Percentiles rank a stretch among this genome's conserved stretches.
These are phyloP conservation scores for Tillandsia fasciculata DNA, from an alignment of 176 grass and related monocot species.

Conservation along the genomic window DNA sequence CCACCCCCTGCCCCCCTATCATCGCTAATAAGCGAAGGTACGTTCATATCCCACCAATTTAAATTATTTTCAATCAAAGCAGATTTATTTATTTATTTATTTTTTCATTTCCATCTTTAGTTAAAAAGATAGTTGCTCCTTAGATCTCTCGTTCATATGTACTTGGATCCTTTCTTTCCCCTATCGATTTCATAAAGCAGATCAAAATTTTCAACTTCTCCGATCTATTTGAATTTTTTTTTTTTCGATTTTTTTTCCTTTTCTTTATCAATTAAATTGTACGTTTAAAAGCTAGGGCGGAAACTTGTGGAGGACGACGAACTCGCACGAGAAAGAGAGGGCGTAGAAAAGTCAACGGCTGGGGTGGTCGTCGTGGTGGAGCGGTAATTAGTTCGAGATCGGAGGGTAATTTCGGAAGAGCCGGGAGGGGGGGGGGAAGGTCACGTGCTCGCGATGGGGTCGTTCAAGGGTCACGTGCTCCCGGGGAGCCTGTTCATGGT, in stretches of 20 bases:
- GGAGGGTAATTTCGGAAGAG: neutral
- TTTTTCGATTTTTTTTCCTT: neutral
- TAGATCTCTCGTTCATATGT: neutral
- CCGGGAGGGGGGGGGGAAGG: neutral
- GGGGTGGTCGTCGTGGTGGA: neutral
- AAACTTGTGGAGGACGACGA: neutral
- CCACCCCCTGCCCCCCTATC: neutral
- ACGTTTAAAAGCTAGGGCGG: neutral
- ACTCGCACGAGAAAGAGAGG: neutral
- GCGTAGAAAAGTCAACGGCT: neutral
- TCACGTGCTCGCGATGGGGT: slow-evolving; percentile 43
- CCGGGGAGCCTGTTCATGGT: slow-evolving; percentile 73
- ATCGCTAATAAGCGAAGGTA: neutral
- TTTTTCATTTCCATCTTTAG: neutral
- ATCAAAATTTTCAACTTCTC: too few species aligned
- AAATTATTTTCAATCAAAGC: neutral
- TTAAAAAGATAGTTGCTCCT: neutral
- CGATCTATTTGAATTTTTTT: neutral
- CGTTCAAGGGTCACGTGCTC: slow-evolving; percentile 79
- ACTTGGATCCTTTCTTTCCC: neutral
- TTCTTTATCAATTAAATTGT: neutral
- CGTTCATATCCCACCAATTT: neutral
- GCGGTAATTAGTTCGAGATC: neutral
- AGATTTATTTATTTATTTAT: neutral
- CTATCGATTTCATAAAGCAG: neutral